Evolutionary conservation across 257 asterid genomes (phyloP).

Genomic region (Nicotiana tabacum): DNA sequence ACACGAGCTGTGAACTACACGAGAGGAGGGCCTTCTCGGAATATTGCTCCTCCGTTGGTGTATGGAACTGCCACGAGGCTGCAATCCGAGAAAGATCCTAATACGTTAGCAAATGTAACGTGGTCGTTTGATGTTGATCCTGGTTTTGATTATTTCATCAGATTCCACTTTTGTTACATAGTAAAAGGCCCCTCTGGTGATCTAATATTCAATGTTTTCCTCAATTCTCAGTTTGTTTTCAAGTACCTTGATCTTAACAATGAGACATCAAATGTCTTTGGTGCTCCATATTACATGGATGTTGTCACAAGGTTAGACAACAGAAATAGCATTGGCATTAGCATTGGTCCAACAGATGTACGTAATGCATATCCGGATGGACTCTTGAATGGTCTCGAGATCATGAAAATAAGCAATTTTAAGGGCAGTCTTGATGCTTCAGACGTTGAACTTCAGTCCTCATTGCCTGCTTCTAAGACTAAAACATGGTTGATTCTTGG

Average conservation of each 20-base stretch:
- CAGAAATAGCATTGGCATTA: conserved; percentile 13
- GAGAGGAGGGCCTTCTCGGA: conserved; percentile 11
- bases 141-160: conserved; percentile 34
- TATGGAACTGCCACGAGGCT: conserved; percentile 30
- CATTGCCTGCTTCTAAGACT: conserved; percentile 16
- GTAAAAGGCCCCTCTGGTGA: not conserved
- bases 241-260: conserved; percentile 28
- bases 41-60: conserved; percentile 27
- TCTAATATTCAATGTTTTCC: conserved; percentile 22
- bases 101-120: conserved; percentile 12
- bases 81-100: conserved; percentile 9
- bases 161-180: conserved; percentile 37
- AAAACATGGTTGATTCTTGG: conserved; percentile 29
- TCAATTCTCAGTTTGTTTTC: conserved; percentile 19
- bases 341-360: conserved; percentile 24
- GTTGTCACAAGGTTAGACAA: conserved; percentile 7
- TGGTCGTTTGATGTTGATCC: conserved; percentile 34
- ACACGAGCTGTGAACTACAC: conserved; percentile 22
- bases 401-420: conserved; percentile 39
- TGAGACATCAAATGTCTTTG: conserved; percentile 7
- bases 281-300: conserved; percentile 31
- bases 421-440: conserved; percentile 27
- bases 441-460: conserved; percentile 16
- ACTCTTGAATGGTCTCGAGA: conserved; percentile 38
- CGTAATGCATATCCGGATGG: conserved; percentile 20